phyloP scores from a whole-genome alignment of 345 rosid species.

The Adansonia digitata region DNA sequence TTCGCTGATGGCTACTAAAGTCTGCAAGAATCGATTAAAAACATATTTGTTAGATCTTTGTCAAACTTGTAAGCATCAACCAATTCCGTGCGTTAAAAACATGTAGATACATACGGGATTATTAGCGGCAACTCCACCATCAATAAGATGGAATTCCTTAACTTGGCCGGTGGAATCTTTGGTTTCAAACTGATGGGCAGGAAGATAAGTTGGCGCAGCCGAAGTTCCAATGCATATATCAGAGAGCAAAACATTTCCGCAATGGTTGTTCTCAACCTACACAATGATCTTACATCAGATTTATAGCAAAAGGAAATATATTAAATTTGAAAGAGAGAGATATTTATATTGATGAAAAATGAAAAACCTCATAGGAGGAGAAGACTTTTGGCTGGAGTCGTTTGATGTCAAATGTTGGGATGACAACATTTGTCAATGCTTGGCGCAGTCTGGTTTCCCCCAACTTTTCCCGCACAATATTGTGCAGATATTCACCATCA shows the following conservation, averaged over 20 bases:
- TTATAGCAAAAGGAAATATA: neutral
- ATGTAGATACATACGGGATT: slow-evolving; percentile 44
- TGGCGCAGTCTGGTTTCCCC: slow-evolving; percentile 25
- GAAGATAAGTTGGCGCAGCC: slow-evolving; percentile 53
- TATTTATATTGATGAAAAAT: neutral
- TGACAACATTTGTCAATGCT: slow-evolving; percentile 38
- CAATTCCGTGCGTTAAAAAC: too few relatives aligned
- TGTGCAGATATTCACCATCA: slow-evolving; percentile 36
- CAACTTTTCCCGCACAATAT: slow-evolving; percentile 30
- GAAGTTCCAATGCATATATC: slow-evolving; percentile 53
- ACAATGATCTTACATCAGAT: neutral
- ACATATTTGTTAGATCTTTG: neutral
- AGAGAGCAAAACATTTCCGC: slow-evolving; percentile 36
- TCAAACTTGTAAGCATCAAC: neutral
- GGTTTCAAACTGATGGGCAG: slow-evolving; percentile 37
- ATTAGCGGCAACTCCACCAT: slow-evolving; percentile 76
- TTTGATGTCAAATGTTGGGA: slow-evolving; percentile 48
- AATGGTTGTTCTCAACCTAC: slow-evolving; percentile 27
- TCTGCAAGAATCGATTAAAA: slow-evolving; percentile 5
- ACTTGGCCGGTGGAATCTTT: slow-evolving; percentile 13
- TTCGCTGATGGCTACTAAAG: slow-evolving; percentile 33
- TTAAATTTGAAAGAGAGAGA: too few relatives aligned
- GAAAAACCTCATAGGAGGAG: slow-evolving; percentile 30
- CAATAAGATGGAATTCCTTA: slow-evolving; percentile 43
- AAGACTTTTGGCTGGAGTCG: slow-evolving; percentile 43